phyloP scores from a whole-genome alignment of 2,329 filamentous ascomycete species.

The Thelonectria blattea region DNA sequence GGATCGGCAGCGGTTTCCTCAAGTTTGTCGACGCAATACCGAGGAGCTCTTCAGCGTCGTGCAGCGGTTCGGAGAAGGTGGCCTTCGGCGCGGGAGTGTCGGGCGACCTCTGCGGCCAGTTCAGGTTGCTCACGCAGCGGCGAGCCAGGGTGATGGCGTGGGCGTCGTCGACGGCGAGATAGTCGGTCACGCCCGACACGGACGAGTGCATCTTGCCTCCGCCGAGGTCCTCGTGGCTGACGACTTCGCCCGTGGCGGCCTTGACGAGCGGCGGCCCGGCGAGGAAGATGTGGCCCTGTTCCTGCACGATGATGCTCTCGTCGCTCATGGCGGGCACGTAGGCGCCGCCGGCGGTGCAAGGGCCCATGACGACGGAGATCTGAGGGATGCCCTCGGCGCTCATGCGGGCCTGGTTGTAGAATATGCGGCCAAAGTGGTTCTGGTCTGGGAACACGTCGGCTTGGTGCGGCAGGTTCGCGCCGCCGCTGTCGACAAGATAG shows the following conservation, averaged over 20 bases:
- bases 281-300: constrained; percentile 97
- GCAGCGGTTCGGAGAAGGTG: constrained; percentile 75
- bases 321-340: constrained; percentile 98
- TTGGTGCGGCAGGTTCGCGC: constrained; percentile 93
- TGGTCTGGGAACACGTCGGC: constrained; percentile 94
- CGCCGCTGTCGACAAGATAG: constrained; percentile 95
- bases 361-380: constrained; percentile 94
- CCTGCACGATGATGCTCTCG: constrained; percentile 94
- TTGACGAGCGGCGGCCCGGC: constrained; percentile 94
- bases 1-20: constrained; percentile 81
- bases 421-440: constrained; percentile 96
- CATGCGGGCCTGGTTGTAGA: constrained; percentile 98
- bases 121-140: constrained; percentile 84
- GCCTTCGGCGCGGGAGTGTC: constrained; percentile 45
- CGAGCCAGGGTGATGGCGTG: constrained; percentile 88
- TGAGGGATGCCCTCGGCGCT: constrained; percentile 87
- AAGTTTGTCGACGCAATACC: constrained; percentile 93
- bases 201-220: constrained; percentile 89
- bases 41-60: constrained; percentile 78
- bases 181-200: constrained; percentile 92
- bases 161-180: constrained; percentile 91
- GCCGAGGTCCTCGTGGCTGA: constrained; percentile 88
- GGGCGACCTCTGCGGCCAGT: constrained; percentile 70
- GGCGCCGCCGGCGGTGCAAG: constrained; percentile 93
- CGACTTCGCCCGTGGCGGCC: constrained; percentile 91